Conservation (phyloP, 768 basidiomycete genomes). For the Rhizopogon rudus region DNA sequence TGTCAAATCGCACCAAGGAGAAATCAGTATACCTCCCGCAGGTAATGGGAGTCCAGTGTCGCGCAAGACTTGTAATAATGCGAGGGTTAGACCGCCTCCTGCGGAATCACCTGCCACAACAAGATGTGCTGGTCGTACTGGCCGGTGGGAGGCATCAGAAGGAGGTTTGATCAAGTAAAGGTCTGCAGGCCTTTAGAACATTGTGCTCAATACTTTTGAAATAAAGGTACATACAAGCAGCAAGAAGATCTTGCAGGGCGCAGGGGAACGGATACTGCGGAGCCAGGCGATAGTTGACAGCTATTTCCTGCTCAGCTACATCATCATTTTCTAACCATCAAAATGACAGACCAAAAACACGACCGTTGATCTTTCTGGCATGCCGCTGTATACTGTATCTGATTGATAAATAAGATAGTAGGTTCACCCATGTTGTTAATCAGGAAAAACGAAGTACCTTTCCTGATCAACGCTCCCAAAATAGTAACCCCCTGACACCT, state of each 20-base stretch:
- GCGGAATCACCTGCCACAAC: slow-evolving; percentile 91
- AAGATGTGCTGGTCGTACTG: slow-evolving; percentile 78
- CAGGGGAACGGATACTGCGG: slow-evolving; percentile 98
- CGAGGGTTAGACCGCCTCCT: slow-evolving; percentile 82
- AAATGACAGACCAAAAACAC: slow-evolving; percentile 63
- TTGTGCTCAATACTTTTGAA: not conserved
- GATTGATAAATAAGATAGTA: not conserved
- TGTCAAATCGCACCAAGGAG: slow-evolving; percentile 92
- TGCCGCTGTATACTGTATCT: slow-evolving; percentile 77
- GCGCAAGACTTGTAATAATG: slow-evolving; percentile 82
- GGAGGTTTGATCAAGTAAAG: slow-evolving; percentile 90
- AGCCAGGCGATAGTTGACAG: slow-evolving; percentile 81
- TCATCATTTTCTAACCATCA: not conserved
- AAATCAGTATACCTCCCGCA: slow-evolving; percentile 85
- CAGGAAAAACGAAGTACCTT: slow-evolving; percentile 33
- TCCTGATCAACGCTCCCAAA: slow-evolving; percentile 80
- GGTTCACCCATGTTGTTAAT: slow-evolving; percentile 3
- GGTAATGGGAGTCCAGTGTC: slow-evolving; percentile 79
- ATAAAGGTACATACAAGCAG: slow-evolving; percentile 59
- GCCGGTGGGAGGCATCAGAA: slow-evolving; percentile 63
- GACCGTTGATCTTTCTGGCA: slow-evolving; percentile 89
- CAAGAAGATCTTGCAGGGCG: slow-evolving; percentile 82
- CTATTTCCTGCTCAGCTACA: slow-evolving; percentile 31
- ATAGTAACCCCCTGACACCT: slow-evolving; percentile 66
- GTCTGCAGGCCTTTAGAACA: slow-evolving; percentile 38